A percentile compares a stretch with the other conserved stretches of the same genome.
phyloP scores from a whole-genome alignment of 164 flowering plant species.

The Vitis rotundifolia region DNA sequence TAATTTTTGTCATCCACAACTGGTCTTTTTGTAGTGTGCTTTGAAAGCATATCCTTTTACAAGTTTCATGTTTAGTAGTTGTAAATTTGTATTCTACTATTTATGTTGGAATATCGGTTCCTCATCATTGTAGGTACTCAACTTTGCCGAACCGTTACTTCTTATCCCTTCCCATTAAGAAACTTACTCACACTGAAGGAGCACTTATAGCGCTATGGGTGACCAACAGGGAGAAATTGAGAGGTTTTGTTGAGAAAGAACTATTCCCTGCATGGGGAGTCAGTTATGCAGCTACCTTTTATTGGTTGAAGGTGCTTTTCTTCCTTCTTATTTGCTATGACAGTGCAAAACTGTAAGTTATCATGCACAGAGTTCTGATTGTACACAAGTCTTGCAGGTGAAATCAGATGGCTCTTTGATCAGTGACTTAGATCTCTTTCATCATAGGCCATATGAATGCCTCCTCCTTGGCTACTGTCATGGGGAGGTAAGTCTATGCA shows the following conservation, averaged over 20 bases:
- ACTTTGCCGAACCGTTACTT: constrained; percentile 84
- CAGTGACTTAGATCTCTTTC: constrained; percentile 83
- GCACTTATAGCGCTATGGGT: constrained; percentile 96
- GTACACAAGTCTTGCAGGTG: constrained; percentile 44
- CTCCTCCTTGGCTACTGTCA: constrained; percentile 69
- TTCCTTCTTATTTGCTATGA: not conserved
- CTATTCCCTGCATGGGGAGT: constrained; percentile 90
- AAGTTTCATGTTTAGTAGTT: not conserved
- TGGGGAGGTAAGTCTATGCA: constrained; percentile 45
- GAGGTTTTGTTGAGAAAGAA: constrained; percentile 76
- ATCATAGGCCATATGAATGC: constrained; percentile 94
- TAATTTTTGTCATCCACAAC: too few relatives aligned
- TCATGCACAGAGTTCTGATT: not conserved
- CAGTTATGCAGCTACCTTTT: constrained; percentile 44
- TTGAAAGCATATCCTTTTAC: not conserved
- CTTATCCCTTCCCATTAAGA: constrained; percentile 80
- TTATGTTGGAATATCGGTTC: constrained; percentile 4
- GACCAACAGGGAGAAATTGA: constrained; percentile 87
- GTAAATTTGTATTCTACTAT: not conserved
- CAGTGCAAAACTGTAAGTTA: not conserved
- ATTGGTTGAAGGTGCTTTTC: constrained; percentile 81
- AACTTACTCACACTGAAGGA: constrained; percentile 70
- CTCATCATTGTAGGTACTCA: constrained; percentile 61
- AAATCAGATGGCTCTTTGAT: constrained; percentile 77
- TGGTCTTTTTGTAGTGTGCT: too few relatives aligned